Evolutionary conservation across 2,329 filamentous ascomycete species (phyloP), one percentile per base, ranked within the genome.

Genomic region (Penicillium sp.): DNA sequence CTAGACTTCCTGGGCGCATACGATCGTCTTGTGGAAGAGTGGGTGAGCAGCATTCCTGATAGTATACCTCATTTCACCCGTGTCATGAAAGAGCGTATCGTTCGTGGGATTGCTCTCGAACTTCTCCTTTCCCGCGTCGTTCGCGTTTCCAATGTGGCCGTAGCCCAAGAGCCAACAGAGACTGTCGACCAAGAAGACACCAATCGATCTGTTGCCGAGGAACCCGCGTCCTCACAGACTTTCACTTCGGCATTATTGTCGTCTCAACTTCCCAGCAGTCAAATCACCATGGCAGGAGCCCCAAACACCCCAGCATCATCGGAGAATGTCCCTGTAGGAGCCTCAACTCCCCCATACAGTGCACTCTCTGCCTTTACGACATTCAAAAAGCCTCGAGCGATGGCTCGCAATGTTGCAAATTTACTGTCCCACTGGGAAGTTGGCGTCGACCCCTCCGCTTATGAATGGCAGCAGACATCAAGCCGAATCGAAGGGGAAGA

Each of bases 361-460:
- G 55, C 47, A 24, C 54, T 71, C 13, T 55, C 63, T n/a, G 55
- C 60, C 35, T 64, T 66, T 39, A 66, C 65, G 4, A 59, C 48
- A 1, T 57, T 67, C 41, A 61, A 60, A 26, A 24, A 42, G 4
- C 52, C 57, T 34, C 53, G 51, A 12, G 26, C 57, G 8, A 45
- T 58, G 28, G 50, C 62, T 27, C 58, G 47, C 35, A 63, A 56
- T 26, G 57, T 65, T 12, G 29, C 53, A 29, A 59, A 50, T 34
- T 57, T 70, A 27, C 60, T 72, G 18, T 64, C 64, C 2, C 65
- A 71, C 37, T 73, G 70, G 70, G 51, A 57, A 47, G 48, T 53
- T 9, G 67, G 63, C 12, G 52, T 45, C 25, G 58, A 68, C 42
- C 70, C 70, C 8, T 53, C 56, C 11, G 43, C 51, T 4, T 71